Conservation (phyloP, 2,329 filamentous ascomycete species). For the Phialocephala subalpina region DNA sequence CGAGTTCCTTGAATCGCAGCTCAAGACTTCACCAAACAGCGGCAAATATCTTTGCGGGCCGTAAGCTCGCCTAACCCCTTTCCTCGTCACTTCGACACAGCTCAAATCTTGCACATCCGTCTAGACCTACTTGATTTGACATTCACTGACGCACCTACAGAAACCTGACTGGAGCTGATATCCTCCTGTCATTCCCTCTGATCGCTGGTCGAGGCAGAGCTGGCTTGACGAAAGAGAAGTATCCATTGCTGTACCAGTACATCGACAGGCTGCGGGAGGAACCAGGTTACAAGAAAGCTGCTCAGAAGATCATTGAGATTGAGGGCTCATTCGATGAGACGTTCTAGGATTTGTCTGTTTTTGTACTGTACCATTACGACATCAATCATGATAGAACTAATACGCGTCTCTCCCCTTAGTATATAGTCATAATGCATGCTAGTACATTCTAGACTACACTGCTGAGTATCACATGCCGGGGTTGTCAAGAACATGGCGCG, state of each 20-base stretch:
- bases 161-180: slow-evolving; percentile 57
- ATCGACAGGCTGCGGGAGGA: slow-evolving; percentile 52
- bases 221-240: slow-evolving; percentile 49
- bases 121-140: background rate
- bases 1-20: slow-evolving; percentile 57
- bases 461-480: no score
- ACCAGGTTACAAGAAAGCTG: slow-evolving; percentile 53
- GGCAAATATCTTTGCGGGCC: slow-evolving; percentile 59
- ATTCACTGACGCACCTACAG: background rate
- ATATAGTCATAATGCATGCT: background rate
- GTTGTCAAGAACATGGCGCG: no score
- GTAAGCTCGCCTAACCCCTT: slow-evolving; percentile 12
- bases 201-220: slow-evolving; percentile 50
- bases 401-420: background rate
- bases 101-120: no score
- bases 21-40: slow-evolving; percentile 53
- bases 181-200: slow-evolving; percentile 59
- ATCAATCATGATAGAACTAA: background rate
- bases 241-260: slow-evolving; percentile 56
- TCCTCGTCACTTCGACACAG: no score
- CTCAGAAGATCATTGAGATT: slow-evolving; percentile 56
- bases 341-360: slow-evolving; percentile 13
- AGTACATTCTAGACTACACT: background rate
- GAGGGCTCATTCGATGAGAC: slow-evolving; percentile 44
- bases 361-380: no score